Evolutionary conservation across 345 rosid genomes (phyloP).

Genomic region (Acer negundo): DNA sequence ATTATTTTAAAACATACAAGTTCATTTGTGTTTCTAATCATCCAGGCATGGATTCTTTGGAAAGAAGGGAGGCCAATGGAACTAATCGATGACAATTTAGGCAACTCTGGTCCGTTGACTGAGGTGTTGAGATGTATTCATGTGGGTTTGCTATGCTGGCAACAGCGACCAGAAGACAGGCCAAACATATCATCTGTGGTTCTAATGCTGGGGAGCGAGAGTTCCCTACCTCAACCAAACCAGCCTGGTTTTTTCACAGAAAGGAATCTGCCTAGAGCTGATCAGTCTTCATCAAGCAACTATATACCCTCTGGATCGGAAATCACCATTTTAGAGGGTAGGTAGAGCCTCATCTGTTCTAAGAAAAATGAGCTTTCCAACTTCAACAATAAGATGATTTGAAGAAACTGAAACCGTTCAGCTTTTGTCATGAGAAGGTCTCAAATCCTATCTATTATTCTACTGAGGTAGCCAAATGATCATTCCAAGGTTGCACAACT

Average conservation of each 20-base stretch:
- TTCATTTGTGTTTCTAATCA: too few species aligned
- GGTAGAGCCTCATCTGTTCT: too few species aligned
- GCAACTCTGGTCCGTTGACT: not conserved
- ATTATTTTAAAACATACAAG: too few species aligned
- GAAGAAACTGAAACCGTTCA: too few species aligned
- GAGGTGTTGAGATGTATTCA: not conserved
- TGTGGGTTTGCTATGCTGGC: conserved; percentile 26
- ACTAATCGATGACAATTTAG: not conserved
- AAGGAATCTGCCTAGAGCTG: conserved; percentile 13
- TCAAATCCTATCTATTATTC: too few species aligned
- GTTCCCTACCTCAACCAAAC: conserved; percentile 21
- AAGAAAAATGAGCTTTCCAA: too few species aligned
- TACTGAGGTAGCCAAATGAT: too few species aligned
- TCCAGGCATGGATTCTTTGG: conserved; percentile 30
- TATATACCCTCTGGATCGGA: too few species aligned
- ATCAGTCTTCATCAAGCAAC: conserved; percentile 14
- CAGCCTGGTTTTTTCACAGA: conserved; percentile 32
- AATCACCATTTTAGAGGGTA: too few species aligned
- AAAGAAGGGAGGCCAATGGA: conserved; percentile 16
- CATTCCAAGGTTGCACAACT: too few species aligned
- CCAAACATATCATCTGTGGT: conserved; percentile 28
- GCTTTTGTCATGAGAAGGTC: too few species aligned
- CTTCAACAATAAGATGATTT: too few species aligned
- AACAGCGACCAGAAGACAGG: conserved; percentile 26
- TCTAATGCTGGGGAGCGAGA: conserved; percentile 21